These are phyloP conservation scores for Mycena haematopus DNA, from an alignment of 768 basidiomycete genomes.

Conservation along the genomic window DNA sequence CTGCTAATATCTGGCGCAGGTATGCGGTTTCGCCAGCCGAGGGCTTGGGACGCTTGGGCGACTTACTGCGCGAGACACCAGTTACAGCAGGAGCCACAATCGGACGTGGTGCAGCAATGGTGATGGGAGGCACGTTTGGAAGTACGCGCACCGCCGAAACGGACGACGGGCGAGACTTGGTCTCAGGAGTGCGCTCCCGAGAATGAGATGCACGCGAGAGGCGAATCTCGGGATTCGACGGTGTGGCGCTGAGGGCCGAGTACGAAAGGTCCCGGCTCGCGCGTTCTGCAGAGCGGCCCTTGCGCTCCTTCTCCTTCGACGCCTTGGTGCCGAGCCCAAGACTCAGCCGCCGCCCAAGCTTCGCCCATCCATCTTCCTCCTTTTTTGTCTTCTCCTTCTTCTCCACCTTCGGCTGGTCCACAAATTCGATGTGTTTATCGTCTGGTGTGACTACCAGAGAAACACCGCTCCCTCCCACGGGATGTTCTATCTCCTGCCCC, in stretches of 20 bases:
- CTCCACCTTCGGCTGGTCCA: slow-evolving; percentile 41
- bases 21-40: slow-evolving; percentile 67
- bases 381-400: slow-evolving; percentile 41
- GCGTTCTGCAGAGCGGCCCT: slow-evolving; percentile 42
- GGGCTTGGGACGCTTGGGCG: slow-evolving; percentile 60
- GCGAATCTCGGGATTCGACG: slow-evolving; percentile 13
- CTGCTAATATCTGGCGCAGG: slow-evolving; percentile 71
- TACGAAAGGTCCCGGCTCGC: slow-evolving; percentile 28
- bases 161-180: slow-evolving; percentile 18
- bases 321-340: slow-evolving; percentile 56
- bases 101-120: slow-evolving; percentile 30
- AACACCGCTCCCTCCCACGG: slow-evolving; percentile 37
- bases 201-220: slow-evolving; percentile 16
- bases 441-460: slow-evolving; percentile 32
- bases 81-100: slow-evolving; percentile 25
- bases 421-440: slow-evolving; percentile 45
- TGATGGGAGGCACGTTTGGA: slow-evolving; percentile 27
- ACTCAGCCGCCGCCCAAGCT: slow-evolving; percentile 68
- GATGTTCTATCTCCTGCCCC: slow-evolving; percentile 36
- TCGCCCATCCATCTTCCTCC: slow-evolving; percentile 64
- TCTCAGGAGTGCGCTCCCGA: background rate
- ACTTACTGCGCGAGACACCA: slow-evolving; percentile 41
- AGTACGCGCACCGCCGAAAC: slow-evolving; percentile 9
- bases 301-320: slow-evolving; percentile 42
- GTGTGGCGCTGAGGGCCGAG: background rate